Base-by-base conservation (phyloP, 768 basidiomycete species). In the Lactarius indigo region DNA sequence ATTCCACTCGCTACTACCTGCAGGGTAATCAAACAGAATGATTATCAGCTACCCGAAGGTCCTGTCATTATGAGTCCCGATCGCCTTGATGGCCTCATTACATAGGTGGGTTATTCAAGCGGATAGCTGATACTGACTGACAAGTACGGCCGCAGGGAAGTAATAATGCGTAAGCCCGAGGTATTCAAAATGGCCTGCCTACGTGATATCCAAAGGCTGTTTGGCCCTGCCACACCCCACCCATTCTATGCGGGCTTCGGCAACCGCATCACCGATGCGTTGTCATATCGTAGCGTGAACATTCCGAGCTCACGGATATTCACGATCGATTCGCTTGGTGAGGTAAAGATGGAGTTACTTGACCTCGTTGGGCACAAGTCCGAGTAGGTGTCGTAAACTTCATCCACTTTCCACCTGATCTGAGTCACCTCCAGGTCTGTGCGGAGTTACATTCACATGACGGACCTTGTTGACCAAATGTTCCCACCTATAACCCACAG, bases 181-280 rank as follows among this genome's bases (percentile, higher is more conserved):
- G 85, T 98, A n/a, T 99, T 99, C 85, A 99, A 99, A 80, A 99
- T 99, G 97, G 95, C 96, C 2, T 98, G 96, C 78, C 79, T 98
- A 65, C 85, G 95, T 52, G 97, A 98, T 78, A 96, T 98, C 62
- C 92, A 92, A 70, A 82, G 94, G 26, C 76, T 98, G 7, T 99
- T 98, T 73, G 91, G 91, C 6, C 85, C 88, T 42, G 81, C 81
- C 33, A 78, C 81, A 37, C 81, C 84, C 69, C 89, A 85, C 69
- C 90, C 95, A 0, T 99, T 98, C 79, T 98, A 96, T 74, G 93
- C 94, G 44, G 97, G 97, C 2, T 99, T 99, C 75, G 97, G 97
- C 7, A 99, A 99, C 74, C 86, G 96, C 39, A 98, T 98, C 72
- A 98, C 97, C 18, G 97, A 99, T 76, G 97, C 97, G 2, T 80